Evolutionary conservation across 768 basidiomycete species (phyloP), one percentile per base, ranked within the genome.

Genomic region (Mycena indigotica): DNA sequence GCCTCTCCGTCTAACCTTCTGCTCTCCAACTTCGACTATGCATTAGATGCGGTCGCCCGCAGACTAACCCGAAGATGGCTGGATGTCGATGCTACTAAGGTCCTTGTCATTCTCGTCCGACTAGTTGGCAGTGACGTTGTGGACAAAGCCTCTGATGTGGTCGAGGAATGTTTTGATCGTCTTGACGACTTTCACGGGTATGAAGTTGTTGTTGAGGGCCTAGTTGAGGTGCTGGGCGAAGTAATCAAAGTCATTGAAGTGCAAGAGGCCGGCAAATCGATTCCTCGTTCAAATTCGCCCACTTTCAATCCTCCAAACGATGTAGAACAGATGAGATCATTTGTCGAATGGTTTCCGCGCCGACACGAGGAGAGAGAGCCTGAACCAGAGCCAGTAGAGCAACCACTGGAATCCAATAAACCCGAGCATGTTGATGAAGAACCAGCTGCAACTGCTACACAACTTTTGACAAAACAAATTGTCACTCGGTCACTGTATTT

Each of bases 141-240:
- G 0, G 86, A 91, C 45, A 86, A 87, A 64, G 95, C 97, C 6
- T 87, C 89, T 15, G 97, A 98, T 70, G 87, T 98, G 10, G 94
- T 98, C 10, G 96, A 97, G 71, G 95, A 97, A 70, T 95, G 96
- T 59, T 98, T 98, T 64, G 96, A 98, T 71, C 86, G 95, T 26
- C 77, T 98, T 19, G 97, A 98, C 66, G 94, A 97, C 62, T 98
- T 85, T 69, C 96, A 98, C 70, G 96, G 95, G 15, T 98, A 99
- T 72, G 85, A 86, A 21, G 69, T 87, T 25, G 74, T 98, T 21
- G 91, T 95, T 2, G 91, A 94, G 60, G 91, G 93, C 0, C 78
- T 99, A 3, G 77, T 98, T 24, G 91, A 91, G 45, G 95, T 97
- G 6, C 72, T 99, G 44, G 83, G 82, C 39, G 91, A 96, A 60